A percentile compares a stretch with the other conserved stretches of the same genome.
Conservation (phyloP, 2,329 filamentous ascomycete species). For the Trichoderma hamatum region DNA sequence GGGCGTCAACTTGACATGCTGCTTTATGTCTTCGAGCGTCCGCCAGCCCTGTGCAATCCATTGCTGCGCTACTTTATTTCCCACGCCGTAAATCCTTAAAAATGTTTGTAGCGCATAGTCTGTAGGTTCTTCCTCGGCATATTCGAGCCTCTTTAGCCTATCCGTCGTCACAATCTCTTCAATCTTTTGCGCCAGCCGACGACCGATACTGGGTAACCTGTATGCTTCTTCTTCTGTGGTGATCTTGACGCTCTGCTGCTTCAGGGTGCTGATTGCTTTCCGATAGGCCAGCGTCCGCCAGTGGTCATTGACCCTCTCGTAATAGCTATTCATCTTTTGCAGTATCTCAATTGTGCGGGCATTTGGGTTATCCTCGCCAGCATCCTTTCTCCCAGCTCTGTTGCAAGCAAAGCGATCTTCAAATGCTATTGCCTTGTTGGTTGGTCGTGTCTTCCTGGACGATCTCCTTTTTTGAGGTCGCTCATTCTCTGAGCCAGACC, state of each 20-base stretch:
- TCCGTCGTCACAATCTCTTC: constrained; percentile 84
- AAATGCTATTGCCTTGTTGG: constrained; percentile 40
- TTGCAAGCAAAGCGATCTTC: constrained; percentile 60
- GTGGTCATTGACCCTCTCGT: constrained; percentile 71
- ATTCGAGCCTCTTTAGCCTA: constrained; percentile 70
- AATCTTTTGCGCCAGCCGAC: constrained; percentile 78
- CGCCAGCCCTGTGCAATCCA: constrained; percentile 78
- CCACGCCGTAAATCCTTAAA: constrained; percentile 78
- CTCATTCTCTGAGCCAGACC: constrained; percentile 32
- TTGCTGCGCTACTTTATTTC: constrained; percentile 66
- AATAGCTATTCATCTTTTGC: constrained; percentile 78
- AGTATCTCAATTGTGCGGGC: constrained; percentile 73
- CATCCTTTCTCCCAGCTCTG: constrained; percentile 51
- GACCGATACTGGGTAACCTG: constrained; percentile 68
- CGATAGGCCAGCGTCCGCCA: constrained; percentile 79
- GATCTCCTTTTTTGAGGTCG: constrained; percentile 28
- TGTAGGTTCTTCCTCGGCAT: constrained; percentile 67
- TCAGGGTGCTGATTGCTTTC: constrained; percentile 73
- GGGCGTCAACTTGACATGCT: constrained; percentile 63
- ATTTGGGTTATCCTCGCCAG: constrained; percentile 66
- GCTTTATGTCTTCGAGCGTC: constrained; percentile 70
- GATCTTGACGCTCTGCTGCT: constrained; percentile 65
- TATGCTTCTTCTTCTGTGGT: constrained; percentile 70
- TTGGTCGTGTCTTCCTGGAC: constrained; percentile 29
- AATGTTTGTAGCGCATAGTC: constrained; percentile 70